Percentiles rank a stretch among this genome's conserved stretches.
phyloP scores from a whole-genome alignment of 768 basidiomycete species.

The Asterophora parasitica region DNA sequence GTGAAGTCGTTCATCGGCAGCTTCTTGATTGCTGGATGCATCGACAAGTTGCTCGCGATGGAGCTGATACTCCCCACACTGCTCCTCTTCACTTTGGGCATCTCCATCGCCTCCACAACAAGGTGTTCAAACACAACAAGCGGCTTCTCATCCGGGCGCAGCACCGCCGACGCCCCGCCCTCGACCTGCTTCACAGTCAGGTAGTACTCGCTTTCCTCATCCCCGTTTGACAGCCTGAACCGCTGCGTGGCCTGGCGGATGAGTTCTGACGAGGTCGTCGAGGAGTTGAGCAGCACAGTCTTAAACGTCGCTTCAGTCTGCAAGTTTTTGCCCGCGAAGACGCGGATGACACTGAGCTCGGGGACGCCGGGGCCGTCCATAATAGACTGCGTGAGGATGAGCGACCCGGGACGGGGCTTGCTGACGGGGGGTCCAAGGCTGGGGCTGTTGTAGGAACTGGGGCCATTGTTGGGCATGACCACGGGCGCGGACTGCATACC shows the following conservation, averaged over 20 bases:
- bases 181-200: slow-evolving; percentile 92
- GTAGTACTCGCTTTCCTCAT: slow-evolving; percentile 67
- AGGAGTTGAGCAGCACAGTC: slow-evolving; percentile 87
- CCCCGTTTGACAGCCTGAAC: slow-evolving; percentile 72
- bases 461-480: slow-evolving; percentile 40
- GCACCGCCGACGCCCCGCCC: slow-evolving; percentile 74
- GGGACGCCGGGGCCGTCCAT: slow-evolving; percentile 64
- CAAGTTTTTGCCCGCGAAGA: slow-evolving; percentile 89
- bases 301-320: slow-evolving; percentile 98
- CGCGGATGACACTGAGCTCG: slow-evolving; percentile 89
- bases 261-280: slow-evolving; percentile 80
- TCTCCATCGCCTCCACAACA: slow-evolving; percentile 72
- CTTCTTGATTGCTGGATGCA: slow-evolving; percentile 93
- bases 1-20: slow-evolving; percentile 97
- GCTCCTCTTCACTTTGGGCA: slow-evolving; percentile 87
- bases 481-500: slow-evolving; percentile 73
- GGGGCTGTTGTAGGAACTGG: slow-evolving; percentile 29
- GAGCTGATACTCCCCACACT: slow-evolving; percentile 93
- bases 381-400: slow-evolving; percentile 59
- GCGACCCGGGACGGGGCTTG: slow-evolving; percentile 72
- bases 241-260: slow-evolving; percentile 91
- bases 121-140: slow-evolving; percentile 87
- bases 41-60: slow-evolving; percentile 85
- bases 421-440: slow-evolving; percentile 45
- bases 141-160: slow-evolving; percentile 72